Evolutionary conservation across 2,329 filamentous ascomycete species (phyloP).

Genomic region (Aspergillaceae sp.): DNA sequence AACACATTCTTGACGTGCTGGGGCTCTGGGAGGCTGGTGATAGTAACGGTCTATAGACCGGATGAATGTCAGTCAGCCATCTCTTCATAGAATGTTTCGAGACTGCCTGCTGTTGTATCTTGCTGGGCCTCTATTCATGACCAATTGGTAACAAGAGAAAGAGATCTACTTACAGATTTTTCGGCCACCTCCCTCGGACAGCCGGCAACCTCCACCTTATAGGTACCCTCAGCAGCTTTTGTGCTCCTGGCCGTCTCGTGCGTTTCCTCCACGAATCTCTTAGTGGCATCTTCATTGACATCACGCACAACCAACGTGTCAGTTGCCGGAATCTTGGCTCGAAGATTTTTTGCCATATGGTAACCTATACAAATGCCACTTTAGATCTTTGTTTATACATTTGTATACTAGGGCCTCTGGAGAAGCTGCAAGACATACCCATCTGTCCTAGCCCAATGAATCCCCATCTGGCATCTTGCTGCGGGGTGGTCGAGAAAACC

Average conservation of each 20-base stretch:
- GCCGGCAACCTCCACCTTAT: slow-evolving; percentile 48
- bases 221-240: slow-evolving; percentile 25
- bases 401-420: not conserved
- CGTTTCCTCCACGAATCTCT: slow-evolving; percentile 50
- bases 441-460: slow-evolving; percentile 55
- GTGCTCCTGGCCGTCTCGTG: slow-evolving; percentile 23
- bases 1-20: slow-evolving; percentile 80
- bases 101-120: too few relatives aligned
- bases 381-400: not conserved
- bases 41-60: slow-evolving; percentile 61
- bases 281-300: slow-evolving; percentile 50
- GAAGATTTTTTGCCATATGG: slow-evolving; percentile 64
- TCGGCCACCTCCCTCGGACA: slow-evolving; percentile 56
- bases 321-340: slow-evolving; percentile 53
- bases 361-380: slow-evolving; percentile 44
- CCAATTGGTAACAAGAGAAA: too few relatives aligned
- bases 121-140: too few relatives aligned
- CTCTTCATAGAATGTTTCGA: too few relatives aligned
- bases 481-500: slow-evolving; percentile 41
- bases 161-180: slow-evolving; percentile 49
- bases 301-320: slow-evolving; percentile 60
- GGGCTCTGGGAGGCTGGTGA: slow-evolving; percentile 85
- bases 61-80: too few relatives aligned
- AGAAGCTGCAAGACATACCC: slow-evolving; percentile 38
- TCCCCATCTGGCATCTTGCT: slow-evolving; percentile 45